Conservation (phyloP, 192 early-diverging fungal species). For the Oehlia diaphana region DNA sequence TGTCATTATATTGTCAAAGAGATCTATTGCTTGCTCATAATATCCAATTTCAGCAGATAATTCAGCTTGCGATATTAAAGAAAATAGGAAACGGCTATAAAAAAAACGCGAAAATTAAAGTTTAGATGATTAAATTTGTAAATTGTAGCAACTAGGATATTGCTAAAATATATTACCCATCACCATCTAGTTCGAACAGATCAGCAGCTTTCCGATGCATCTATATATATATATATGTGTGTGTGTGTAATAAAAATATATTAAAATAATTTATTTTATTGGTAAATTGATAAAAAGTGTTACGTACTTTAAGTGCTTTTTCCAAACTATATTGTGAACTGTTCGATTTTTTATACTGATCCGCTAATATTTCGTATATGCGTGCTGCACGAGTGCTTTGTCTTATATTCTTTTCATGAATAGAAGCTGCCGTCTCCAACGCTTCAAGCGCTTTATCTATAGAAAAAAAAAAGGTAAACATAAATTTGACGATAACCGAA, state of each 20-base stretch:
- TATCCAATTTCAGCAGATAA: conserved; percentile 24
- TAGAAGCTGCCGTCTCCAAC: conserved; percentile 24
- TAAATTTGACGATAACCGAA: background rate
- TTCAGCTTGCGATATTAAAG: conserved; percentile 29
- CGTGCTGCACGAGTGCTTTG: conserved; percentile 24
- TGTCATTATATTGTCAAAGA: conserved; percentile 4
- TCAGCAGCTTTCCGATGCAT: conserved; percentile 40
- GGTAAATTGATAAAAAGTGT: conserved; percentile 32
- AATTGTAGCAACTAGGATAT: background rate
- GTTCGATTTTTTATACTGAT: conserved; percentile 4
- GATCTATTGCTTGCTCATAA: conserved; percentile 18
- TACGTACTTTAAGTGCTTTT: conserved; percentile 36
- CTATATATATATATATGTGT: background rate
- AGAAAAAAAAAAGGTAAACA: background rate
- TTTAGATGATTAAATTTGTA: background rate
- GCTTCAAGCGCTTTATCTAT: conserved; percentile 16
- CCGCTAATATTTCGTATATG: conserved; percentile 9
- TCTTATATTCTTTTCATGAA: conserved; percentile 15
- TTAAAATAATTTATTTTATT: conserved; percentile 32
- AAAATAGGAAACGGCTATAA: conserved; percentile 22
- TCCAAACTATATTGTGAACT: conserved; percentile 15
- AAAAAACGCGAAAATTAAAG: background rate
- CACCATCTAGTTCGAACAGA: conserved; percentile 36
- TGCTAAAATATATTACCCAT: conserved; percentile 31
- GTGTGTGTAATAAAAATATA: conserved; percentile 3